phyloP scores from a whole-genome alignment of 1,284 basidiomycete species.

The Rugosomyces carneus region DNA sequence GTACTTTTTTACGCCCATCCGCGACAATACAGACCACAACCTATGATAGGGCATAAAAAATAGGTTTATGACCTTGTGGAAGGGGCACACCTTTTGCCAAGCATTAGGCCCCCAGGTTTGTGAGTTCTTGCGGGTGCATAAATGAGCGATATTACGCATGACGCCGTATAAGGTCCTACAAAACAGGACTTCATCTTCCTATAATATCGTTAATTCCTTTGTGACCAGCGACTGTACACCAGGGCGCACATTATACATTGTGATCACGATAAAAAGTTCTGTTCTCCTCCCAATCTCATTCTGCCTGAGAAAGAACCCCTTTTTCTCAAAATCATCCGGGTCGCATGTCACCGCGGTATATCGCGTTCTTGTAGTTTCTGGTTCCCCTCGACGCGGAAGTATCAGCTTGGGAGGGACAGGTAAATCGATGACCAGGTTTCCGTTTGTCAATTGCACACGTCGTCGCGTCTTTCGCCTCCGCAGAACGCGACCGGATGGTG shows the following conservation, averaged over 20 bases:
- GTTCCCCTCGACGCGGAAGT: slow-evolving; percentile 73
- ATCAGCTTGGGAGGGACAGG: slow-evolving; percentile 82
- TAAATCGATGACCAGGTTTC: slow-evolving; percentile 83
- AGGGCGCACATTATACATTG: slow-evolving; percentile 86
- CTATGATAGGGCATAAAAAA: slow-evolving; percentile 32
- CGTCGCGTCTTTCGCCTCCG: slow-evolving; percentile 72
- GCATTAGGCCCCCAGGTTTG: slow-evolving; percentile 94
- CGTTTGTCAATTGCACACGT: slow-evolving; percentile 69
- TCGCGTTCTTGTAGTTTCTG: slow-evolving; percentile 81
- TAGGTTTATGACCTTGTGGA: neutral
- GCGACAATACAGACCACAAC: slow-evolving; percentile 95
- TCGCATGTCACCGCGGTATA: slow-evolving; percentile 90
- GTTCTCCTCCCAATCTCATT: slow-evolving; percentile 77
- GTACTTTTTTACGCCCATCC: slow-evolving; percentile 88
- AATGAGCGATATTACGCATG: slow-evolving; percentile 86
- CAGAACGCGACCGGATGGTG: slow-evolving; percentile 70
- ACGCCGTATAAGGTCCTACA: slow-evolving; percentile 94
- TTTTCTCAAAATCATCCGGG: slow-evolving; percentile 86
- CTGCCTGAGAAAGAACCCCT: slow-evolving; percentile 83
- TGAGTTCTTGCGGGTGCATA: slow-evolving; percentile 91
- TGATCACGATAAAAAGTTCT: slow-evolving; percentile 92
- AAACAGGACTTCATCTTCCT: slow-evolving; percentile 95
- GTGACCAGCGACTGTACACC: neutral
- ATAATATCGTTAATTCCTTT: slow-evolving; percentile 6
- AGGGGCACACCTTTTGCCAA: slow-evolving; percentile 81